phyloP scores from a whole-genome alignment of 1,284 basidiomycete genomes.

The Athelia sp. region DNA sequence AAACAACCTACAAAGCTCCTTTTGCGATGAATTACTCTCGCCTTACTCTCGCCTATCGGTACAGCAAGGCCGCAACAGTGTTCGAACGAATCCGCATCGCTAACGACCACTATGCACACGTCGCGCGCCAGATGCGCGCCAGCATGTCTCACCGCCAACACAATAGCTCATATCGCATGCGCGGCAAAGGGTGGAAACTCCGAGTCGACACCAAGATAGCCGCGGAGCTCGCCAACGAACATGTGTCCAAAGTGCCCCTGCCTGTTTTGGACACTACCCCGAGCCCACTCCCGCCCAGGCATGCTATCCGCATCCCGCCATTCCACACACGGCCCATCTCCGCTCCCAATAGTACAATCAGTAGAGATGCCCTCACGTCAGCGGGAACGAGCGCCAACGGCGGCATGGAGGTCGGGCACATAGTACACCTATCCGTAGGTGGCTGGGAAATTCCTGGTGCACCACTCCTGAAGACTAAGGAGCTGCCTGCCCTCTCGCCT shows the following conservation, averaged over 20 bases:
- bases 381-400: background rate
- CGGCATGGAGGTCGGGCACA: background rate
- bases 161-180: conserved; percentile 31
- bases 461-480: background rate
- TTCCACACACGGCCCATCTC: background rate
- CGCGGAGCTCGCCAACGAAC: conserved; percentile 26
- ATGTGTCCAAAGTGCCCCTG: conserved; percentile 34
- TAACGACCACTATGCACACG: conserved; percentile 31
- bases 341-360: background rate
- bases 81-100: conserved; percentile 28
- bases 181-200: conserved; percentile 36
- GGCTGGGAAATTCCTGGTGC: background rate
- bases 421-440: background rate
- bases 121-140: conserved; percentile 31
- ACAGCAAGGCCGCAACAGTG: background rate
- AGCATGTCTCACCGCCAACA: conserved; percentile 27
- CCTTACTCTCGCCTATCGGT: too few relatives aligned
- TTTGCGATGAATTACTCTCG: too few relatives aligned
- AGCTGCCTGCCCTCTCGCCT: background rate
- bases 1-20: background rate
- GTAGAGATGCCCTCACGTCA: background rate
- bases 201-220: conserved; percentile 38
- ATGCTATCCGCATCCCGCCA: background rate
- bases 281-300: conserved; percentile 7
- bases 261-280: conserved; percentile 35